Conservation (phyloP, 1,284 basidiomycete genomes). For the Leucoagaricus sp. region DNA sequence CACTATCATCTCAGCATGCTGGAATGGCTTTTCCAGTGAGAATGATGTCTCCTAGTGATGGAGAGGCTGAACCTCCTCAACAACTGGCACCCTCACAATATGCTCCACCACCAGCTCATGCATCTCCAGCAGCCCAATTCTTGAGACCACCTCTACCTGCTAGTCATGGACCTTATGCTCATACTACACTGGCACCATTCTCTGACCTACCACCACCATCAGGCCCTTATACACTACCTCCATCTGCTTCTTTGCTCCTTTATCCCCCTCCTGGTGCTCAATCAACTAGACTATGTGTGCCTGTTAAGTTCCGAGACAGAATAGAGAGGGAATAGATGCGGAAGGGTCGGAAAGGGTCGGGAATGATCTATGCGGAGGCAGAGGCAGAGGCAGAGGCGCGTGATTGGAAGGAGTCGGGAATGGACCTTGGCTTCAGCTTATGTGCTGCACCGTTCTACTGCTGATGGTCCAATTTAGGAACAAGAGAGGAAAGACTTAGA, state of each 20-base stretch:
- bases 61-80: slow-evolving; percentile 32
- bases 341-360: no score
- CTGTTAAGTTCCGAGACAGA: no score
- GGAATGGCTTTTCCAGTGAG: slow-evolving; percentile 37
- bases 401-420: no score
- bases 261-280: no score
- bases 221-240: slow-evolving; percentile 27
- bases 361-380: no score
- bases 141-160: slow-evolving; percentile 8
- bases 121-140: slow-evolving; percentile 9
- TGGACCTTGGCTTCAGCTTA: no score
- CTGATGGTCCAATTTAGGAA: no score
- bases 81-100: slow-evolving; percentile 46
- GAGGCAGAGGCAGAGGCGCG: no score
- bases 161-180: slow-evolving; percentile 15
- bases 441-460: no score
- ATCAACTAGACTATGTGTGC: not conserved
- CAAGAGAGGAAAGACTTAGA: no score
- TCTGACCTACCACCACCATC: slow-evolving; percentile 19
- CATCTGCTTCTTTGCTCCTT: slow-evolving; percentile 11
- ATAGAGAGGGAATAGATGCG: no score
- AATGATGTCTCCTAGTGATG: slow-evolving; percentile 44
- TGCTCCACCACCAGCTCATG: slow-evolving; percentile 14
- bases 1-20: slow-evolving; percentile 16
- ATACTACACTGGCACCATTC: slow-evolving; percentile 19